Evolutionary conservation across 441 rosid genomes (phyloP).

Genomic region (California macrophylla): DNA sequence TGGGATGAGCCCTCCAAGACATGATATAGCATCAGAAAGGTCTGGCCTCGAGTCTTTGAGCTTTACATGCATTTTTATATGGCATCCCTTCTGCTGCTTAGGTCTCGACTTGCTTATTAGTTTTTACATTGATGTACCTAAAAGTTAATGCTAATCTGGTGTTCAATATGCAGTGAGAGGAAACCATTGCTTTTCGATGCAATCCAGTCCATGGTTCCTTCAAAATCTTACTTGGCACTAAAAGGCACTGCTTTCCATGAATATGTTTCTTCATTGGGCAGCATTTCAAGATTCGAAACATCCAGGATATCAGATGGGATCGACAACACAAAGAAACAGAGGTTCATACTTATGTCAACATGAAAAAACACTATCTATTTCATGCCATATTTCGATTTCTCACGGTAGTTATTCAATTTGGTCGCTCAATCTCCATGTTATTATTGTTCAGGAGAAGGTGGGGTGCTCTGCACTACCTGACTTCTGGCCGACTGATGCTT

Average conservation of each 20-base stretch:
- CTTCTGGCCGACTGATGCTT: constrained; percentile 38
- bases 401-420: constrained; percentile 8
- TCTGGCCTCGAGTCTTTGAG: constrained; percentile 17
- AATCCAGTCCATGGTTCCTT: constrained; percentile 48
- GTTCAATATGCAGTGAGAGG: constrained; percentile 40
- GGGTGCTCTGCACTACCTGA: constrained; percentile 58
- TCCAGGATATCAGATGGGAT: constrained; percentile 38
- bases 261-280: constrained; percentile 54
- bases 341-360: constrained; percentile 31
- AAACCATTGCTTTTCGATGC: constrained; percentile 28
- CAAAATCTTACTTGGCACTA: constrained; percentile 40
- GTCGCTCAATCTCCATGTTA: not conserved
- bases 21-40: constrained; percentile 29
- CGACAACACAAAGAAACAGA: constrained; percentile 31
- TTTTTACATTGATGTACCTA: not conserved
- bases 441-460: constrained; percentile 46
- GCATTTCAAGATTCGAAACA: constrained; percentile 59
- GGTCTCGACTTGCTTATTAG: not conserved
- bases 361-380: not conserved
- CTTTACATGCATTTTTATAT: constrained; percentile 4
- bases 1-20: constrained; percentile 25
- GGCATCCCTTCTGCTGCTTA: not conserved
- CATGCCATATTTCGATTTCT: not conserved
- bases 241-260: constrained; percentile 59
- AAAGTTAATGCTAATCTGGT: not conserved